A percentile compares a stretch with the other conserved stretches of the same genome.
These are phyloP conservation scores for Ophiobolus disseminans DNA, from an alignment of 2,329 filamentous ascomycete species.

Conservation along the genomic window DNA sequence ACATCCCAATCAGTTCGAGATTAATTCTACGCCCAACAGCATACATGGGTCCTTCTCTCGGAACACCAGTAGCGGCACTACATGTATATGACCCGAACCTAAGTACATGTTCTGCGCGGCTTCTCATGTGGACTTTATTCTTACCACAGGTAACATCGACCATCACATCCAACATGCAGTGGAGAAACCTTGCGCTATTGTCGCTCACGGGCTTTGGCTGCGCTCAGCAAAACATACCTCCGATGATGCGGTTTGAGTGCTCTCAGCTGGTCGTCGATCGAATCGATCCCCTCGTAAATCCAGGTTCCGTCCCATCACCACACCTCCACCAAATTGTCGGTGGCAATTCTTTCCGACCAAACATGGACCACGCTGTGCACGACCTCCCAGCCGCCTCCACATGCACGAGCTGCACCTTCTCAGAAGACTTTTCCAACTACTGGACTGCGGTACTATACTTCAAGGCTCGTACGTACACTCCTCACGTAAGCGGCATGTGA, in stretches of 20 bases:
- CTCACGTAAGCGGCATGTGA: background rate
- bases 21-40: too few relatives aligned
- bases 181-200: background rate
- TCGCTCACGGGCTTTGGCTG: background rate
- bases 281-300: slow-evolving; percentile 32
- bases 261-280: slow-evolving; percentile 35
- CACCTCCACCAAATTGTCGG: slow-evolving; percentile 30
- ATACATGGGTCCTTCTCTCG: too few relatives aligned
- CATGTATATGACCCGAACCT: too few relatives aligned
- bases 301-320: slow-evolving; percentile 27
- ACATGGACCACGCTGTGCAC: slow-evolving; percentile 6
- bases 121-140: too few relatives aligned
- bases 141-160: too few relatives aligned
- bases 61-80: too few relatives aligned
- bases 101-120: too few relatives aligned
- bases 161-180: too few relatives aligned
- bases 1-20: too few relatives aligned
- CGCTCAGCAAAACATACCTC: slow-evolving; percentile 1
- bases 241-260: slow-evolving; percentile 33
- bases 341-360: slow-evolving; percentile 19
- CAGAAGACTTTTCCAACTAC: slow-evolving; percentile 25
- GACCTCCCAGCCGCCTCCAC: slow-evolving; percentile 9
- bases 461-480: slow-evolving; percentile 21
- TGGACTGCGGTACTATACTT: slow-evolving; percentile 30
- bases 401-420: slow-evolving; percentile 18